These are phyloP conservation scores for Claviceps purpurea DNA, from an alignment of 2,329 filamentous ascomycete genomes.

Conservation along the genomic window DNA sequence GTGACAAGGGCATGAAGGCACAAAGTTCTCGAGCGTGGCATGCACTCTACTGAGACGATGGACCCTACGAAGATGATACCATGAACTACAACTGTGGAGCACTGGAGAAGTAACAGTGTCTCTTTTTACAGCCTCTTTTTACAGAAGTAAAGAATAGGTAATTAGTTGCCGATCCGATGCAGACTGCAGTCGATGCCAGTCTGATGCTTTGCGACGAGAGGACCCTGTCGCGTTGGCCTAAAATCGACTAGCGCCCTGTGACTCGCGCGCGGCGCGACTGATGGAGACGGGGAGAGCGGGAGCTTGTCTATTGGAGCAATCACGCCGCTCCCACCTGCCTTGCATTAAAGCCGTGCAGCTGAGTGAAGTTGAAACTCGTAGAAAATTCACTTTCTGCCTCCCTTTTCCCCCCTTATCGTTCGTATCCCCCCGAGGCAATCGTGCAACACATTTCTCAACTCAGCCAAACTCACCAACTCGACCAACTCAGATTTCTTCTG, in stretches of 20 bases:
- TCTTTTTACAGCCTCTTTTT: too few relatives aligned
- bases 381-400: constrained; percentile 8
- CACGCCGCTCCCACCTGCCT: constrained; percentile 11
- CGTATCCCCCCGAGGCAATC: neutral
- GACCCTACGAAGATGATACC: too few relatives aligned
- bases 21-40: neutral
- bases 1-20: neutral
- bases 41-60: neutral
- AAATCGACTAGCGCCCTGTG: constrained; percentile 14
- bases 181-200: too few relatives aligned
- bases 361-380: constrained; percentile 12
- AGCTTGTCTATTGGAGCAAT: neutral
- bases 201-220: neutral
- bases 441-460: neutral
- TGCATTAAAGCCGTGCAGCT: constrained; percentile 11
- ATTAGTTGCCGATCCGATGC: too few relatives aligned
- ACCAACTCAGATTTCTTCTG: constrained; percentile 1
- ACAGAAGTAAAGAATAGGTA: too few relatives aligned
- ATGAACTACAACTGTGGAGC: too few relatives aligned
- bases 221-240: constrained; percentile 1
- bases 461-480: neutral
- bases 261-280: too few relatives aligned
- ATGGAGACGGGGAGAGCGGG: neutral
- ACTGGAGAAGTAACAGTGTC: too few relatives aligned
- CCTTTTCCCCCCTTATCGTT: constrained; percentile 1